Evolutionary conservation across 306 rosid species (phyloP), one percentile per base, ranked within the genome.

Genomic region (Lathyrus aphaca): DNA sequence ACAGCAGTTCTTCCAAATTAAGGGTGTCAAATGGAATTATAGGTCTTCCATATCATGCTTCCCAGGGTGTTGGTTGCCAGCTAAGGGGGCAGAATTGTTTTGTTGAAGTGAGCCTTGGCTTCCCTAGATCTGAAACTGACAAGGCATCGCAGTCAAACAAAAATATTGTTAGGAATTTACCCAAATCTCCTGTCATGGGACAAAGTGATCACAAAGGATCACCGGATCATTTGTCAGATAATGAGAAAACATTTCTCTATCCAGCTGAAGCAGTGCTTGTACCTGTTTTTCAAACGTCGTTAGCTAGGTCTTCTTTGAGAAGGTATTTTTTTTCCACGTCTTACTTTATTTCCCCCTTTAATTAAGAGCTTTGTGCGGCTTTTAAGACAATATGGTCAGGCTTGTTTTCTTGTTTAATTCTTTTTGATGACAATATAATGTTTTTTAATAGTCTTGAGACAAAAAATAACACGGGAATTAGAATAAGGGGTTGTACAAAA

Each of bases 251-350:
- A 71, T 88, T 91, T 81, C 81, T 94, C 56, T 94, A 91, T 82
- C 95, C 99, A 16, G 82, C 96, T 12, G 97, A 90, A 82, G 92
- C 97, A 18, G 97, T 94, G 73, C 88, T 94, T 74, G 92, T 88
- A 67, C 97, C 97, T 18, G 74, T 91, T 70, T 79, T 88, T 78
- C 96, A 84, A 77, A 82, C 95, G 11, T 86, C 96, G 58, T 83
- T 80, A 79, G 87, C 91, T 38, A 84, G 89, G 78, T 88, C 95
- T 30, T 94, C 99, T 76, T 74, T 94, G 80, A 87, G 82, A 84
- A 91, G 96, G 99, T 93, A 78, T 48, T 59, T 69, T 23, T 50
- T 69, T 54, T 42, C 48, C 64, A 16, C 15, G 15, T 70, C 39
- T 60, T 69, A 46, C 50, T 19, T 10, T 16, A 35, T 68, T 73